Conservation (phyloP, 371 early-diverging fungal genomes). For the Circinella umbellata region DNA sequence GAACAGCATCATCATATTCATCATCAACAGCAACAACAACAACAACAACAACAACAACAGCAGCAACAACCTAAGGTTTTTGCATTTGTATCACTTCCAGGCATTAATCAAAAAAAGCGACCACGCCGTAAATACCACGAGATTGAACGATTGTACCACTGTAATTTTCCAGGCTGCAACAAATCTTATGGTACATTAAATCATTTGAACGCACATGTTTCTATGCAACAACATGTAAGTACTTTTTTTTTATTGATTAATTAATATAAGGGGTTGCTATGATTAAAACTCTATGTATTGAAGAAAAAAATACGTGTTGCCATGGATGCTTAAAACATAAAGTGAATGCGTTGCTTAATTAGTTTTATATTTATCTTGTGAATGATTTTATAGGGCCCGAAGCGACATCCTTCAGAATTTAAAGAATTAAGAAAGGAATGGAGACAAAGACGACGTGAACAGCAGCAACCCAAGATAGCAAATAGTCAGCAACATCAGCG, state of each 20-base stretch:
- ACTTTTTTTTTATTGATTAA: background rate
- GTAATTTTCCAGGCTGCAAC: conserved; percentile 63
- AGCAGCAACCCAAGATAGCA: background rate
- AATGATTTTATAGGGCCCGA: conserved; percentile 26
- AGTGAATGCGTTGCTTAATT: too few species aligned
- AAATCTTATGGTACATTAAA: conserved; percentile 78
- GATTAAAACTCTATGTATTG: background rate
- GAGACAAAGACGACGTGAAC: conserved; percentile 31
- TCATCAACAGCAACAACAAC: conserved; percentile 1
- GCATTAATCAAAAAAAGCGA: conserved; percentile 67
- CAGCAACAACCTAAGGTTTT: conserved; percentile 49
- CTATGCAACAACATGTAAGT: conserved; percentile 73
- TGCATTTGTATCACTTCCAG: conserved; percentile 68
- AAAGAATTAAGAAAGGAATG: conserved; percentile 40
- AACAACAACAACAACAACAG: conserved; percentile 17
- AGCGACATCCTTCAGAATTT: conserved; percentile 41
- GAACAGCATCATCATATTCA: background rate
- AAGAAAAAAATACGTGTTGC: too few species aligned
- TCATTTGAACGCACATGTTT: conserved; percentile 75
- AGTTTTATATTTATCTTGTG: too few species aligned
- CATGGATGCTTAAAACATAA: too few species aligned
- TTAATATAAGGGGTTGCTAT: background rate
- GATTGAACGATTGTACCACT: conserved; percentile 74
- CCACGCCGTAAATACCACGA: conserved; percentile 73
- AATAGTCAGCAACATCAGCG: conserved; percentile 1